Evolutionary conservation across 2,329 filamentous ascomycete genomes (phyloP).

Genomic region (Fusarium sp.): DNA sequence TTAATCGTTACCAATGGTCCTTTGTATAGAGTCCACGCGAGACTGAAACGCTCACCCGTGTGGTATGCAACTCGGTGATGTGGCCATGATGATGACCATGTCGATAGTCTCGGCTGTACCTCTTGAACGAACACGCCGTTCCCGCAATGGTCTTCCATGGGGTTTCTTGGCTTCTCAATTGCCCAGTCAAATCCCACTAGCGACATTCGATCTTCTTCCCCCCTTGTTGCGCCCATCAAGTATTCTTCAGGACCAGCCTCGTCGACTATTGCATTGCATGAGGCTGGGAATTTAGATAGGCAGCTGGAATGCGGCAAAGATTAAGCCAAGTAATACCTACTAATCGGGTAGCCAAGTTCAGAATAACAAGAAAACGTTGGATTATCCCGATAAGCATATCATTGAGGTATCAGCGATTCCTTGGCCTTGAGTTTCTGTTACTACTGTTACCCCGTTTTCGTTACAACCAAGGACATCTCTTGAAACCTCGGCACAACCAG

Average conservation of each 20-base stretch:
- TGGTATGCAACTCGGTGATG: slow-evolving; percentile 28
- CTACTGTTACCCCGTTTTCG: slow-evolving; percentile 2
- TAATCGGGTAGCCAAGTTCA: neutral
- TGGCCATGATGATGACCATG: slow-evolving; percentile 22
- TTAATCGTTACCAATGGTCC: neutral
- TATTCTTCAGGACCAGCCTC: neutral
- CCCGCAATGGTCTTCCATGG: neutral
- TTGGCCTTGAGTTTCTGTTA: neutral
- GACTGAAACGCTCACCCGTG: slow-evolving; percentile 6
- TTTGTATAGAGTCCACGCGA: slow-evolving; percentile 3
- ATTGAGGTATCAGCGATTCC: slow-evolving; percentile 15
- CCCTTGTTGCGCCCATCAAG: too few relatives aligned
- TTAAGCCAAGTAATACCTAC: neutral
- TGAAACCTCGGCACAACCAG: slow-evolving; percentile 17
- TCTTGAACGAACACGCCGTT: slow-evolving; percentile 12
- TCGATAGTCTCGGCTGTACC: slow-evolving; percentile 16
- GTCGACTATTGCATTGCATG: neutral
- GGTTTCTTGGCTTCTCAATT: neutral
- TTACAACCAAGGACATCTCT: slow-evolving; percentile 4
- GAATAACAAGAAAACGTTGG: slow-evolving; percentile 1
- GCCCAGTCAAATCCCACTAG: slow-evolving; percentile 3
- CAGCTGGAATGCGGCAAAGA: neutral
- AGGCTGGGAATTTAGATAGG: neutral
- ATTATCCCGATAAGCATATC: slow-evolving; percentile 23
- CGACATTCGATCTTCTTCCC: neutral